Base-by-base conservation (phyloP, 257 asterid genomes). In the Agastache rugosa region DNA sequence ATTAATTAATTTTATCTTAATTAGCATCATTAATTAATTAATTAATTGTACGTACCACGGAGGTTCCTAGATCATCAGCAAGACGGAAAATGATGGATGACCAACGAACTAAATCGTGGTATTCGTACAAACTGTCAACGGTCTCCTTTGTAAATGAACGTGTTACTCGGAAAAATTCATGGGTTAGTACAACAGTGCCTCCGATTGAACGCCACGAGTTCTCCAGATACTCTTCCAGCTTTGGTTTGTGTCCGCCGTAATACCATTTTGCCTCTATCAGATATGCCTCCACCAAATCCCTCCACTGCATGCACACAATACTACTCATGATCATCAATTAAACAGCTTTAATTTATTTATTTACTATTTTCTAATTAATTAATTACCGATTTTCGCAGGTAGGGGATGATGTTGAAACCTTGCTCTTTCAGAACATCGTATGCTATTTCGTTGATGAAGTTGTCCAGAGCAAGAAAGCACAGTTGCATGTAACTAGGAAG, bases 401-500 rank as follows among this genome's bases (percentile, higher is more conserved):
- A 71, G 1, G 81, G 79, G 7, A 80, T 19, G 67, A 67, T 35
- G 25, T 20, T 54, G 42, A 78, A 17, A 41, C 75, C 83, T 34
- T 83, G 59, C n/a, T 83, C 84, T 51, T 78, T 75, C 23, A 83
- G 83, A 74, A 81, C 63, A 3, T 80, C 73, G 7, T 76, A 83
- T 0, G 83, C 87, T 50, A 4, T 85, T 5, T 85, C 90, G 59
- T 50, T 23, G 58, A 74, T 11, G 4, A 61, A 54, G 63, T 83
- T 80, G 78, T 78, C 47, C 55, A 85, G 78, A 34, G 83, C 77
- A 10, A 83, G 70, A 17, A 35, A 85, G 25, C 83, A 80, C n/a
- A 78, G 14, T 47, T 85, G 79, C 89, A 85, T 83, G 51, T 73
- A 83, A 25, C 74, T 7, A 10, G 87, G 87, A 25, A 85, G 82